phyloP scores from a whole-genome alignment of 345 rosid genomes.

The Cardamine occulta region DNA sequence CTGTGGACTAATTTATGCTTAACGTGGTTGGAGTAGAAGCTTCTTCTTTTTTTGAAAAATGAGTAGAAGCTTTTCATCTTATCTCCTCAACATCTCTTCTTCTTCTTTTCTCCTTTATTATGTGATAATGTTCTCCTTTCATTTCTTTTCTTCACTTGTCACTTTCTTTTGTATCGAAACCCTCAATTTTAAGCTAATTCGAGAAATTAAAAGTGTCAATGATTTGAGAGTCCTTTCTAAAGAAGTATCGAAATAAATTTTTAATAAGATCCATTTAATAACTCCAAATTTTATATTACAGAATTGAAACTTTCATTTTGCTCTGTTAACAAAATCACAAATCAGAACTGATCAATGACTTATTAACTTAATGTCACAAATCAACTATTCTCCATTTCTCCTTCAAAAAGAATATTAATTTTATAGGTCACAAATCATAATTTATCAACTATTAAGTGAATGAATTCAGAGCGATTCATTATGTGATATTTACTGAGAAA shows the following conservation, averaged over 20 bases:
- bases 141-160: constrained; percentile 1
- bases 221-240: background rate
- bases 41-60: constrained; percentile 1
- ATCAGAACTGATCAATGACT: background rate
- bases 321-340: background rate
- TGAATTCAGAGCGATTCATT: background rate
- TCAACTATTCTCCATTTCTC: too few relatives aligned
- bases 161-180: constrained; percentile 5
- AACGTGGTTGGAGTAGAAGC: background rate
- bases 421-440: background rate
- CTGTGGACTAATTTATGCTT: background rate
- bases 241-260: background rate
- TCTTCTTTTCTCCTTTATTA: background rate
- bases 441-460: background rate
- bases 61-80: background rate
- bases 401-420: background rate
- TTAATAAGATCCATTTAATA: background rate
- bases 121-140: background rate
- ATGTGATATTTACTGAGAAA: background rate
- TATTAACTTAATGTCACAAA: background rate
- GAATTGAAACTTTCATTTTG: background rate
- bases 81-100: background rate
- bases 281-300: background rate
- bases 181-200: background rate
- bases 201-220: background rate